phyloP scores from a whole-genome alignment of 352 stramenopile genomes.

The Phytophthora podocarpi region DNA sequence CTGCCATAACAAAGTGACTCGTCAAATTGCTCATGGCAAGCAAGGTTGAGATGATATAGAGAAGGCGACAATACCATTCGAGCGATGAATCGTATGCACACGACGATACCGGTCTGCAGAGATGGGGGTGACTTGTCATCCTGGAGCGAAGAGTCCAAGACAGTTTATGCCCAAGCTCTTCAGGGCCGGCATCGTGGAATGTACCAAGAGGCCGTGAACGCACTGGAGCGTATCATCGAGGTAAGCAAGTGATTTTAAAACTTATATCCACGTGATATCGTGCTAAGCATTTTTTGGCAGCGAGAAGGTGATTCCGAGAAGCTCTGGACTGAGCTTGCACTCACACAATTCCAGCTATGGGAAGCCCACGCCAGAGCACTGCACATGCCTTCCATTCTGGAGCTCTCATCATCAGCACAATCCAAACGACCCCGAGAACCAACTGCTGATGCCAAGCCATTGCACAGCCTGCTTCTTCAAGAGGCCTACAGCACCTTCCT shows the following conservation, averaged over 20 bases:
- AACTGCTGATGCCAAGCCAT: slow-evolving; percentile 14
- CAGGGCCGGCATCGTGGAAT: slow-evolving; percentile 40
- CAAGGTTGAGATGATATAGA: background rate
- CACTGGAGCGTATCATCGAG: slow-evolving; percentile 52
- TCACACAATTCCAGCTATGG: slow-evolving; percentile 68
- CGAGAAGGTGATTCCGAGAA: slow-evolving; percentile 55
- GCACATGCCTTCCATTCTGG: slow-evolving; percentile 42
- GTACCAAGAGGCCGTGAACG: slow-evolving; percentile 44
- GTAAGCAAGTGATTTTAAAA: slow-evolving; percentile 24
- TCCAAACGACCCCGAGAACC: slow-evolving; percentile 8
- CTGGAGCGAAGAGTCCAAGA: slow-evolving; percentile 36
- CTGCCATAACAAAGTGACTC: background rate
- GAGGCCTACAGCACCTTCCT: slow-evolving; percentile 78
- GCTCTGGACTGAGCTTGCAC: slow-evolving; percentile 65
- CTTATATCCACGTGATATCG: background rate
- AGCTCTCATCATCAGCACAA: slow-evolving; percentile 7
- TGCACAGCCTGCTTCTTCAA: slow-evolving; percentile 38
- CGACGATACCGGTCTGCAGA: background rate
- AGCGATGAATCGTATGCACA: slow-evolving; percentile 15
- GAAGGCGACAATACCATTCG: background rate
- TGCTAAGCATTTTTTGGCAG: slow-evolving; percentile 31
- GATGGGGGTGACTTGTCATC: slow-evolving; percentile 14
- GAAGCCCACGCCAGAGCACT: slow-evolving; percentile 44
- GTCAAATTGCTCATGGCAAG: background rate
- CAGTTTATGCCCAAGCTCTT: slow-evolving; percentile 37